Base-by-base conservation (phyloP, 1,139 yeast species). In the Candida sp. region DNA sequence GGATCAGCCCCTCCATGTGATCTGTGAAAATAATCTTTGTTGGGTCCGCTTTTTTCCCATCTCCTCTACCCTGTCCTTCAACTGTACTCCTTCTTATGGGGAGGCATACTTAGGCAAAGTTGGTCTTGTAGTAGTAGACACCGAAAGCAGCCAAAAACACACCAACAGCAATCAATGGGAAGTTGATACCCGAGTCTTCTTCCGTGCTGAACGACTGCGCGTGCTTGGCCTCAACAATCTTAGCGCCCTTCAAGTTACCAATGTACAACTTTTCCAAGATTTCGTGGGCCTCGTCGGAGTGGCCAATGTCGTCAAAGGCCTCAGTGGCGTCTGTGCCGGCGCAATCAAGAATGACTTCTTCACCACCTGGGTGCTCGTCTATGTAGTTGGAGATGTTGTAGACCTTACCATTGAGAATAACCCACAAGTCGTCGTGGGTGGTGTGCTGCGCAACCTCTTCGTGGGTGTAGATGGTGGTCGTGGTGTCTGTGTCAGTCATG, bases 311-410 rank as follows among this genome's bases (percentile, higher is more conserved):
- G 56, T 90, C 92, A 67, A 94, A 94, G 35, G 96, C 93, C 60
- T 86, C 94, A 44, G 99, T 93, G 53, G 97, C 96, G 70, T 96
- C 99, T 52, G 79, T 77, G 59, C 99, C 99, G 54, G 94, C 98
- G 62, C 86, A 83, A 66, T 96, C 99, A 50, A 88, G 74, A 61
- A 94, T 81, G 47, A 94, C 97, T 72, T 96, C 99, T 72, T 92
- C 98, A 67, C 99, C 99, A 77, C 99, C 99, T 55, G 82, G 82
- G 75, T 94, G 99, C 77, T 94, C 98, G 65, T 93, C 98, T 55
- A 93, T 72, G 72, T 93, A 94, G 58, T 78, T 75, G 50, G 96
- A 75, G 55, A 90, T 85, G 70, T 94, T 92, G 73, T 93, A 94
- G 50, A 94, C 98, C 66, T 88, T 89, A 45, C 96, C 97, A 58